Conservation (phyloP, 2,329 filamentous ascomycete genomes). For the Hypoxylon rubiginosum region DNA sequence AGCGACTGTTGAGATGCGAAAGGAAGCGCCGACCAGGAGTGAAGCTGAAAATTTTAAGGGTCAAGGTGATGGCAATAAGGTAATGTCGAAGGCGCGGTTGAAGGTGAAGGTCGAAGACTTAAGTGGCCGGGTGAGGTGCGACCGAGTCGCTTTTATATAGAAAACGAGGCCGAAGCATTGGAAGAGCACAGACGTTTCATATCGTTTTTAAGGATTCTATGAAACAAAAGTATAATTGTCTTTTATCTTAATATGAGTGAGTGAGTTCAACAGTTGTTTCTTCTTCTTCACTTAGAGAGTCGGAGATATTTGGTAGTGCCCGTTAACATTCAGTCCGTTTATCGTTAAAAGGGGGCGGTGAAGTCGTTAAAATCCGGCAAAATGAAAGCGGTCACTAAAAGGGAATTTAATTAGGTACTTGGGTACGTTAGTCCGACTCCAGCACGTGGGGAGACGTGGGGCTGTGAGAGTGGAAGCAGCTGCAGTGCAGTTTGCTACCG, state of each 20-base stretch:
- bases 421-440: conserved; percentile 2
- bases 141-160: conserved; percentile 21
- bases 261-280: not conserved
- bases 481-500: not conserved
- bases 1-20: not conserved
- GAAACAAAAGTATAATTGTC: conserved; percentile 9
- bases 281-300: not conserved
- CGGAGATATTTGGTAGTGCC: not conserved
- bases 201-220: conserved; percentile 12
- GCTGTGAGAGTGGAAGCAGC: conserved; percentile 3
- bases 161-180: conserved; percentile 8
- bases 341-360: not conserved
- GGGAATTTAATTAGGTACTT: not conserved
- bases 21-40: not conserved
- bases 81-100: not conserved
- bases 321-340: not conserved
- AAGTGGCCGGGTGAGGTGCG: conserved; percentile 4
- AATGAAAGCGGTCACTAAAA: conserved; percentile 4
- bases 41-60: not conserved
- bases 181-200: conserved; percentile 14
- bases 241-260: conserved; percentile 9
- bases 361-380: not conserved
- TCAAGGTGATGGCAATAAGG: not conserved
- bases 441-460: conserved; percentile 25
- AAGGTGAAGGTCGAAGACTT: not conserved